Percentiles rank a stretch among this genome's conserved stretches.
Conservation (phyloP, 2,329 filamentous ascomycete species). For the Penicillium sp. region DNA sequence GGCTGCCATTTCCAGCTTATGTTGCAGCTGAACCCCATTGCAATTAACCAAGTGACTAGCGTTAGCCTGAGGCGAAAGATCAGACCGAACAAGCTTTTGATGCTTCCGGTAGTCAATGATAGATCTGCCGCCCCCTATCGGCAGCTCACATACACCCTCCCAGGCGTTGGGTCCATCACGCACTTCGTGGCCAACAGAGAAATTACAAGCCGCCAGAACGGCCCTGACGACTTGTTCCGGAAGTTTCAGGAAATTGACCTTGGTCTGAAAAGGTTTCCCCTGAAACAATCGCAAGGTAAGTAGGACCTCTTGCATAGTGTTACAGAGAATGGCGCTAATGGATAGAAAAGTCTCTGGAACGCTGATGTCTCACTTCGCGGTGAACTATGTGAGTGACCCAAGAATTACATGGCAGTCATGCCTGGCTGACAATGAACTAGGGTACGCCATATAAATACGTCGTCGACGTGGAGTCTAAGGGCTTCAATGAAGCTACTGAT, state of each 20-base stretch:
- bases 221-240: constrained; percentile 59
- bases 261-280: constrained; percentile 43
- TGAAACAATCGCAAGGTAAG: constrained; percentile 35
- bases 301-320: background rate
- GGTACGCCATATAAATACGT: constrained; percentile 60
- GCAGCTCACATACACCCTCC: constrained; percentile 33
- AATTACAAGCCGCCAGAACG: constrained; percentile 50
- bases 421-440: constrained; percentile 19
- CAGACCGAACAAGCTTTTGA: constrained; percentile 25
- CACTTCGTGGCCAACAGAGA: constrained; percentile 55
- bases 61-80: constrained; percentile 29
- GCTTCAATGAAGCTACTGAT: constrained; percentile 41
- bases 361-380: constrained; percentile 46
- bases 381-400: constrained; percentile 44
- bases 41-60: constrained; percentile 32
- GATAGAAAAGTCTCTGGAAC: constrained; percentile 30
- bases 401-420: background rate
- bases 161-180: constrained; percentile 45
- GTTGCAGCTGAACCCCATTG: constrained; percentile 21
- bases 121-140: constrained; percentile 29
- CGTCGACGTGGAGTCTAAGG: constrained; percentile 45
- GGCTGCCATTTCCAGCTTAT: constrained; percentile 45
- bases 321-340: background rate
- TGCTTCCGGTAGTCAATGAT: constrained; percentile 30
- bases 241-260: constrained; percentile 46